phyloP scores from a whole-genome alignment of 2,329 filamentous ascomycete genomes.

The Pseudogymnoascus pannorum region DNA sequence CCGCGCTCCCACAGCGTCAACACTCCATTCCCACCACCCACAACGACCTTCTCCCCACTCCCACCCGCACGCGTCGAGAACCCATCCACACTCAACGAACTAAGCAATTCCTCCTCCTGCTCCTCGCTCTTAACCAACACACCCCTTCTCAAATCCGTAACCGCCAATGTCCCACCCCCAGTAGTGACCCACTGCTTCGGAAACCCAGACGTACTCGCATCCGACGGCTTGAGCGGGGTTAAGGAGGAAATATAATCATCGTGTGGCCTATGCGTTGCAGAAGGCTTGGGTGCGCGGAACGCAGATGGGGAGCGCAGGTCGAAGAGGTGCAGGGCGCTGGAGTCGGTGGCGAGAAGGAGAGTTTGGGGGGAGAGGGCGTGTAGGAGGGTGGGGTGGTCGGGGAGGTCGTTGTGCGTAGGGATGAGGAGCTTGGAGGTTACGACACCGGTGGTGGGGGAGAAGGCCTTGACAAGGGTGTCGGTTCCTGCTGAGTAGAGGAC shows the following conservation, averaged over 20 bases:
- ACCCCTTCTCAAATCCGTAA: conserved; percentile 81
- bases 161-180: conserved; percentile 81
- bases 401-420: conserved; percentile 40
- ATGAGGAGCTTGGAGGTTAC: conserved; percentile 79
- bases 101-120: conserved; percentile 89
- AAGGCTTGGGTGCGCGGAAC: conserved; percentile 54
- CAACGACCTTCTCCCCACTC: conserved; percentile 68
- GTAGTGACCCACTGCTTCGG: conserved; percentile 94
- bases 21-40: conserved; percentile 69
- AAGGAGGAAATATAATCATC: conserved; percentile 89
- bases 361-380: conserved; percentile 81
- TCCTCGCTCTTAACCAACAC: conserved; percentile 86
- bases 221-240: conserved; percentile 70
- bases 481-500: conserved; percentile 59
- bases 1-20: conserved; percentile 91
- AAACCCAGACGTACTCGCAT: conserved; percentile 77
- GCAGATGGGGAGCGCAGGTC: conserved; percentile 61
- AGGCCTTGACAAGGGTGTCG: conserved; percentile 50
- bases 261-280: conserved; percentile 79
- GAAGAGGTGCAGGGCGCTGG: conserved; percentile 78
- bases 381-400: conserved; percentile 71
- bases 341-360: conserved; percentile 84
- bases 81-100: conserved; percentile 69
- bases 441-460: conserved; percentile 50
- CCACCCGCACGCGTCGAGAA: conserved; percentile 54